Percentiles rank a stretch among this genome's conserved stretches.
Evolutionary conservation across 176 grass and related monocot genomes (phyloP).

Genomic region (Chrysopogon serrulatus): DNA sequence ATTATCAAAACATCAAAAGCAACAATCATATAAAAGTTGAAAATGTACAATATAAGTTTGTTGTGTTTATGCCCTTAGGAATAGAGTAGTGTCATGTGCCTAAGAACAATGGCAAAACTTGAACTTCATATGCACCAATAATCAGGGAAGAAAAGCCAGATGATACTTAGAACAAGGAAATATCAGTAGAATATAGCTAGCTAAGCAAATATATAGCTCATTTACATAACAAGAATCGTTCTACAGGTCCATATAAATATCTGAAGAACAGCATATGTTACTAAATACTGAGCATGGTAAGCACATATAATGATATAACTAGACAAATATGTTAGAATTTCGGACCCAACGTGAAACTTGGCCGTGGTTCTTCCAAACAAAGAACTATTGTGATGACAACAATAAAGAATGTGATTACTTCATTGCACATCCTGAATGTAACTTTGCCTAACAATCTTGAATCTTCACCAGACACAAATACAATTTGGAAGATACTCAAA

Average conservation of each 20-base stretch:
- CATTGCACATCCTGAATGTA: neutral
- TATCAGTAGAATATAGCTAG: neutral
- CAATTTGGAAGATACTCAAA: slow-evolving; percentile 4
- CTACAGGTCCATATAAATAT: neutral
- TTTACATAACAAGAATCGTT: neutral
- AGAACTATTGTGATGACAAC: neutral
- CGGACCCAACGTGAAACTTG: neutral
- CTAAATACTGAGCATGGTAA: neutral
- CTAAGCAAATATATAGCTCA: neutral
- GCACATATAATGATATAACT: neutral
- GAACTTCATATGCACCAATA: neutral
- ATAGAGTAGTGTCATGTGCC: neutral
- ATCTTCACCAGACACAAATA: neutral
- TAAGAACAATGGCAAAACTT: neutral
- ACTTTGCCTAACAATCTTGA: neutral
- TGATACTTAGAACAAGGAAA: neutral
- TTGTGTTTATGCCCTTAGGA: neutral
- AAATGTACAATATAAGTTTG: neutral
- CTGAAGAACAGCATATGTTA: neutral
- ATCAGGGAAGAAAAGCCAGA: neutral
- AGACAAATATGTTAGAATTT: neutral
- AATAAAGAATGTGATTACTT: slow-evolving; percentile 6
- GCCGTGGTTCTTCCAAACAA: neutral
- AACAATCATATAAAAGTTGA: neutral
- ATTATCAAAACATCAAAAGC: neutral